These are phyloP conservation scores for Tetratostichococcus sp. DNA, from an alignment of 139 green algal genomes.

Conservation along the genomic window DNA sequence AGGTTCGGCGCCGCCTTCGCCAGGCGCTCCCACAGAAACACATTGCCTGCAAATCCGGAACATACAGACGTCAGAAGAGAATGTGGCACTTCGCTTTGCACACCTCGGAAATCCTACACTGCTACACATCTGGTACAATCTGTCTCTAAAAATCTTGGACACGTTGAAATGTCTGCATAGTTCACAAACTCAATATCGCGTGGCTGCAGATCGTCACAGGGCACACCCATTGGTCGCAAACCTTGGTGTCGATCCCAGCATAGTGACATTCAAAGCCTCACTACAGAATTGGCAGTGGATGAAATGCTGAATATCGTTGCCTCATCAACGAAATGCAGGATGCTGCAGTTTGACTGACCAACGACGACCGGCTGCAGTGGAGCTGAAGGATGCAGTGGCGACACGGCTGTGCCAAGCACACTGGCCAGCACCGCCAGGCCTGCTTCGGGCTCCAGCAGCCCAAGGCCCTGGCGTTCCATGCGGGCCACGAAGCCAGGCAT, in stretches of 20 bases:
- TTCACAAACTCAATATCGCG: too few relatives aligned
- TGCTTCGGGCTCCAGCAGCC: conserved; percentile 39
- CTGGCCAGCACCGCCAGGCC: conserved; percentile 32
- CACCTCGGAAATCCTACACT: neutral
- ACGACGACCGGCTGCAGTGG: neutral
- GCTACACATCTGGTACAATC: neutral
- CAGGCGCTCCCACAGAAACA: conserved; percentile 18
- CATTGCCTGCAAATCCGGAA: conserved; percentile 7
- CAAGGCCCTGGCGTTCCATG: conserved; percentile 49
- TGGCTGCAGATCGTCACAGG: too few relatives aligned
- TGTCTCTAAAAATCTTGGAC: too few relatives aligned
- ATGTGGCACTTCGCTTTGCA: too few relatives aligned
- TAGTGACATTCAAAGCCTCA: too few relatives aligned
- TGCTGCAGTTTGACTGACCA: neutral
- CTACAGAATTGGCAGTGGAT: too few relatives aligned
- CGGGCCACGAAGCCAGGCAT: conserved; percentile 1
- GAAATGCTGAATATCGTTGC: too few relatives aligned
- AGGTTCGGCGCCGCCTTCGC: neutral
- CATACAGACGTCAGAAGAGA: neutral
- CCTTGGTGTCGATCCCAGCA: too few relatives aligned
- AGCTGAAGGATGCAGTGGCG: neutral
- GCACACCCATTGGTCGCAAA: too few relatives aligned
- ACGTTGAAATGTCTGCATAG: too few relatives aligned
- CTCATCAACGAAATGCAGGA: neutral
- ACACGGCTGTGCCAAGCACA: neutral